A percentile compares a stretch with the other conserved stretches of the same genome.
phyloP scores from a whole-genome alignment of 2,329 filamentous ascomycete species.

The Uncinocarpus reesii region DNA sequence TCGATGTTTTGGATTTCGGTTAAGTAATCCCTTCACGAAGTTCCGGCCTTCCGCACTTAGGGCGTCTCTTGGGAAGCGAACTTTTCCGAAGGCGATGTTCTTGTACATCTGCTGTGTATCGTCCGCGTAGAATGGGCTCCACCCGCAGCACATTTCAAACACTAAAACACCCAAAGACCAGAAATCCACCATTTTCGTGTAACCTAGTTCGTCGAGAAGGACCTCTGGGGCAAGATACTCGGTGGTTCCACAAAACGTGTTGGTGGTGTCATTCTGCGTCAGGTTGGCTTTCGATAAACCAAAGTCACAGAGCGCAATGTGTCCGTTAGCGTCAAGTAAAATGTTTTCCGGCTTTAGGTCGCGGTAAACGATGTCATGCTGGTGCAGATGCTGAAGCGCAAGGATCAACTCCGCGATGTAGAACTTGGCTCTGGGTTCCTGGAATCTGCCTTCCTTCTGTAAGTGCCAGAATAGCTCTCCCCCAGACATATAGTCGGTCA shows the following conservation, averaged over 20 bases:
- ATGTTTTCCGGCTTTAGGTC: conserved; percentile 98
- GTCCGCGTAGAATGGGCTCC: conserved; percentile 98
- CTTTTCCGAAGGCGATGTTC: conserved; percentile 98
- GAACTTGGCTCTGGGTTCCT: conserved; percentile 90
- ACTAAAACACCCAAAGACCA: conserved; percentile 97
- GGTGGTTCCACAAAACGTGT: conserved; percentile 96
- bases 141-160: conserved; percentile 99
- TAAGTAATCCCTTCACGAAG: conserved; percentile 94
- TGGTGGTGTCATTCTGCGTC: conserved; percentile 93
- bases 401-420: conserved; percentile 97
- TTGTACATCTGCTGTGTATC: conserved; percentile 99
- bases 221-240: conserved; percentile 96
- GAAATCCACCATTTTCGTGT: conserved; percentile 99
- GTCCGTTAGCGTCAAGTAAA: conserved; percentile 87
- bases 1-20: conserved; percentile 91
- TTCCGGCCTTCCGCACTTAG: conserved; percentile 89
- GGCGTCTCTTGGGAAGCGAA: conserved; percentile 89
- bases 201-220: conserved; percentile 86
- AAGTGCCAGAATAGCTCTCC: conserved; percentile 98
- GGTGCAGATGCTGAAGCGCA: conserved; percentile 86
- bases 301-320: conserved; percentile 96
- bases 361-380: conserved; percentile 95
- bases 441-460: conserved; percentile 91
- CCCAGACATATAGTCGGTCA: conserved; percentile 98
- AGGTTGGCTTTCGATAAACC: conserved; percentile 95